Evolutionary conservation across 768 basidiomycete species (phyloP).

Genomic region (Hygrocybe punicea): DNA sequence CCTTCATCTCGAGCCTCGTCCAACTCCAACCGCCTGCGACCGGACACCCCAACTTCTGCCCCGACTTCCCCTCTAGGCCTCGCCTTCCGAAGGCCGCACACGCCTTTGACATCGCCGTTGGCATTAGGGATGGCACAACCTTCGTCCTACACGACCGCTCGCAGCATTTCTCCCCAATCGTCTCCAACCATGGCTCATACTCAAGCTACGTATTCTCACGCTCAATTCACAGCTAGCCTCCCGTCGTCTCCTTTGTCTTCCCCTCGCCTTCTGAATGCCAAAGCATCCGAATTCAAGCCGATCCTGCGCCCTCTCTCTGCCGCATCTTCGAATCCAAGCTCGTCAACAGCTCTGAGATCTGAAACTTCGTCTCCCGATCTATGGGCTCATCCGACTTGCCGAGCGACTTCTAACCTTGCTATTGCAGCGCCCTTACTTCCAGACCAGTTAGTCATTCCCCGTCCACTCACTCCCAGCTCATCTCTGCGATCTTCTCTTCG

Average conservation of each 20-base stretch:
- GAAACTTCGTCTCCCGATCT: conserved; percentile 88
- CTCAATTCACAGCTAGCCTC: conserved; percentile 74
- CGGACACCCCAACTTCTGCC: conserved; percentile 72
- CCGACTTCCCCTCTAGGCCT: conserved; percentile 74
- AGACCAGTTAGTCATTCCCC: conserved; percentile 51
- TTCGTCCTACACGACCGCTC: conserved; percentile 53
- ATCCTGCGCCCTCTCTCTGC: conserved; percentile 77
- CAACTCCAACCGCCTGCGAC: conserved; percentile 64
- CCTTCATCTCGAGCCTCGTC: conserved; percentile 78
- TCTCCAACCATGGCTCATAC: conserved; percentile 64
- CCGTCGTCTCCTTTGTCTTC: conserved; percentile 83
- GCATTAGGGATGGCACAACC: conserved; percentile 49
- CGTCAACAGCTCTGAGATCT: conserved; percentile 45
- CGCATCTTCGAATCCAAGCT: conserved; percentile 58
- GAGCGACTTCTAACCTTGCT: conserved; percentile 79
- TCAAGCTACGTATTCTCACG: conserved; percentile 51
- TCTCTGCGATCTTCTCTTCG: conserved; percentile 57
- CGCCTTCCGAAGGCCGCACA: conserved; percentile 75
- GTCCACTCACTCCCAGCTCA: conserved; percentile 67
- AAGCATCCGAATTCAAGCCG: conserved; percentile 86
- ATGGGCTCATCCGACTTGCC: conserved; percentile 74
- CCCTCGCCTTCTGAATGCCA: conserved; percentile 82
- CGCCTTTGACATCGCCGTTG: conserved; percentile 73
- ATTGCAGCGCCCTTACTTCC: conserved; percentile 88
- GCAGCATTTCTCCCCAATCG: conserved; percentile 55